Evolutionary conservation across 345 rosid species (phyloP).

Genomic region (Lumnitzera littorea): DNA sequence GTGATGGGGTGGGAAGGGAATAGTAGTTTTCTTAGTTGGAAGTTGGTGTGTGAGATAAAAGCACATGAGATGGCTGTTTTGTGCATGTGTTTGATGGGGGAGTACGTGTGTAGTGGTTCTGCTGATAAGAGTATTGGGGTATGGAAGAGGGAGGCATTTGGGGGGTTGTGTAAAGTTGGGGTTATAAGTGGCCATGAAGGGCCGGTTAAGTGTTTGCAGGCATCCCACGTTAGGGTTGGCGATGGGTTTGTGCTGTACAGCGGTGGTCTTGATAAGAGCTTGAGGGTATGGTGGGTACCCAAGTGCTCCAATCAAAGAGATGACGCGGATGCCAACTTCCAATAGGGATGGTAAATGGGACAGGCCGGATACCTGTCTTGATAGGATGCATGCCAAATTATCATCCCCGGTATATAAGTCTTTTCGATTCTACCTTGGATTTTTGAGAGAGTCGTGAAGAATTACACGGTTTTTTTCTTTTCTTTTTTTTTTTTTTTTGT

Average conservation of each 20-base stretch:
- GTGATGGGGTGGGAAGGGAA: conserved; percentile 77
- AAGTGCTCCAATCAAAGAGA: conserved; percentile 9
- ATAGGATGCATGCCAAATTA: no score
- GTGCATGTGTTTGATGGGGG: conserved; percentile 60
- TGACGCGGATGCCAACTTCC: neutral
- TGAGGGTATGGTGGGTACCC: conserved; percentile 95
- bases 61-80: conserved; percentile 75
- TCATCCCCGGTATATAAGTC: no score
- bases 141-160: conserved; percentile 60
- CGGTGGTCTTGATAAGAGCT: conserved; percentile 82
- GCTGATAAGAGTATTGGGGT: conserved; percentile 84
- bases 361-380: no score
- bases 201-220: conserved; percentile 91
- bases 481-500: no score
- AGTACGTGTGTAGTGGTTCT: conserved; percentile 69
- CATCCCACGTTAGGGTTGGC: conserved; percentile 42
- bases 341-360: no score
- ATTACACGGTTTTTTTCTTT: no score
- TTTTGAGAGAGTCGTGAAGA: no score
- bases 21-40: conserved; percentile 40
- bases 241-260: conserved; percentile 82
- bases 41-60: conserved; percentile 47
- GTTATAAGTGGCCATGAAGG: conserved; percentile 71
- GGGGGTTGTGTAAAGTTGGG: conserved; percentile 42
- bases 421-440: no score